Base-by-base conservation (phyloP, 257 asterid species). In the Cordia subcordata region DNA sequence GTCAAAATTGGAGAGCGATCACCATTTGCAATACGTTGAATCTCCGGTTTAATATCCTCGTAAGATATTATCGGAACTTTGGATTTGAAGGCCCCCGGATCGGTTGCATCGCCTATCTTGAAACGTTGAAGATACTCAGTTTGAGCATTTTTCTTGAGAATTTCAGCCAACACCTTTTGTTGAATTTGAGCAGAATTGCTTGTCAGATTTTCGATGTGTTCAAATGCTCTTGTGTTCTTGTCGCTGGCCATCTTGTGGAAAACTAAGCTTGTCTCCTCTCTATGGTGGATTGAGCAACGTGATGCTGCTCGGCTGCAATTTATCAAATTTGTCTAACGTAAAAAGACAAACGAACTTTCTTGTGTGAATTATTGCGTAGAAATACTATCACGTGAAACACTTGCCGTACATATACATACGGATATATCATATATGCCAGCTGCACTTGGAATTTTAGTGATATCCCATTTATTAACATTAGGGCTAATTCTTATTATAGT, bases 1-100 rank as follows among this genome's bases (percentile, higher is more conserved):
- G 73, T 67, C 16, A 79, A 44, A 44, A 79, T 79, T 0, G 77
- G 81, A 22, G 84, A 78, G n/a, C 76, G 64, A 47, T 78, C 81
- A 21, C 84, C 84, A 8, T 71, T 62, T 0, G 81, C 81, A 4
- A 70, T 70, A 58, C 75, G 55, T 11, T 70, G 71, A 32, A 70
- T 70, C 62, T 64, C 61, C 5, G 71, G 67, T 32, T 65, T 57
- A 58, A 70, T 53, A 64, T 70, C 75, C n/a, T 70, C 75, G 46
- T 70, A 63, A 14, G 37, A 49, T 12, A 61, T 49, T 10, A 50
- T 6, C 1, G 66, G 66, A 5, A 61, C 57, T 32, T 51, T 61
- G 16, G 66, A 13, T 33, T 49, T 61, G 17, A 27, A 61, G 5
- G 58, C 17, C 5, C 27, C 58, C 4, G 22, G 46, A 21, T 61